A percentile compares a stretch with the other conserved stretches of the same genome.
These are phyloP conservation scores for Metarhizium humberi DNA, from an alignment of 2,329 filamentous ascomycete genomes.

Conservation along the genomic window DNA sequence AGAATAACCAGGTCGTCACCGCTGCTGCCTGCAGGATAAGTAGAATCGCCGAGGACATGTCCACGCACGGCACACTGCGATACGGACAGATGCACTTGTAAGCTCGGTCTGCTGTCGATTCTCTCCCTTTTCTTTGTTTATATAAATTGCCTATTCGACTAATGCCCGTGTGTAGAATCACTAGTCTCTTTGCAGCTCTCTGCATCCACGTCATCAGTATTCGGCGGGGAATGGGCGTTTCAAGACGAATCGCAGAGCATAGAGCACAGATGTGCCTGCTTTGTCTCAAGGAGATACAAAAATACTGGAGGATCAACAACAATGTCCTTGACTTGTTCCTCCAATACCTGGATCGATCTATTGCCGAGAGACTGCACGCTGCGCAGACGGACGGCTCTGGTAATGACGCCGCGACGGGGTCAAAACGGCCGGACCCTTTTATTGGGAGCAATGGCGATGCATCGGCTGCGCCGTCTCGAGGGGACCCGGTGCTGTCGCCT, in stretches of 20 bases:
- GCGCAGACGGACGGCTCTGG: slow-evolving; percentile 7
- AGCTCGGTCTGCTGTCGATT: slow-evolving; percentile 1
- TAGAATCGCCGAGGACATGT: slow-evolving; percentile 29
- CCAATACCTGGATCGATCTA: slow-evolving; percentile 27
- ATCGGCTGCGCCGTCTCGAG: background rate
- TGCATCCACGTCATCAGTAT: slow-evolving; percentile 29
- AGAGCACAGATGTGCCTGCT: slow-evolving; percentile 28
- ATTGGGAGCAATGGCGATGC: background rate
- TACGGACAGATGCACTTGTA: slow-evolving; percentile 30
- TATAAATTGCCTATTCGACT: background rate
- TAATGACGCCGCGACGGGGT: slow-evolving; percentile 1
- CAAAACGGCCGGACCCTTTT: slow-evolving; percentile 3
- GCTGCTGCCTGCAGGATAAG: slow-evolving; percentile 25
- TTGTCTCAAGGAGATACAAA: slow-evolving; percentile 27
- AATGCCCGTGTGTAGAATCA: slow-evolving; percentile 19
- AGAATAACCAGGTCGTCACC: slow-evolving; percentile 19
- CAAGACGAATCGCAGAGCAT: slow-evolving; percentile 25
- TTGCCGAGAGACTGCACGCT: slow-evolving; percentile 23
- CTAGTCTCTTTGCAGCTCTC: slow-evolving; percentile 26
- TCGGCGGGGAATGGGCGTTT: slow-evolving; percentile 21
- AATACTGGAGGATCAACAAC: slow-evolving; percentile 32
- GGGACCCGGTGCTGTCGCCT: slow-evolving; percentile 1
- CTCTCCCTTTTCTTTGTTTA: background rate
- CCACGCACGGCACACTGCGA: slow-evolving; percentile 21
- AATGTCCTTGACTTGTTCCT: slow-evolving; percentile 28